A percentile compares a stretch with the other conserved stretches of the same genome.
Evolutionary conservation across 179 eudicot species (phyloP).

Genomic region (Camellia oleifera): DNA sequence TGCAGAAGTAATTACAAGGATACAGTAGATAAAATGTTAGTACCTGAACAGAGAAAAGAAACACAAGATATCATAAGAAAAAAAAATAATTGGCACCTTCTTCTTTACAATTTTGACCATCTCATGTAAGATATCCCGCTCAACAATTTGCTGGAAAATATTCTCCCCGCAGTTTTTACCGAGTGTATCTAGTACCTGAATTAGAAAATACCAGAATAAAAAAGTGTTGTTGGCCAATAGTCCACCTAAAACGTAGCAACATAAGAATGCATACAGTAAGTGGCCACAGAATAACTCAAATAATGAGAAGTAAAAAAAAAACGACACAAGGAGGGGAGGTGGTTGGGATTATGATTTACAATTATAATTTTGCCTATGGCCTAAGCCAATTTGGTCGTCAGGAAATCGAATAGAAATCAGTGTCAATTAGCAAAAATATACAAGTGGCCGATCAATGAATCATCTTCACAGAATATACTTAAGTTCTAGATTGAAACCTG

Average conservation of each 20-base stretch:
- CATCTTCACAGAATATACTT: too few species aligned
- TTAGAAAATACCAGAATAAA: slow-evolving; percentile 14
- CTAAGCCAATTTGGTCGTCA: not conserved
- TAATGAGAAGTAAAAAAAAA: not conserved
- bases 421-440: too few species aligned
- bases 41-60: not conserved
- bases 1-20: slow-evolving; percentile 34
- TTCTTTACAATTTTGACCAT: slow-evolving; percentile 96
- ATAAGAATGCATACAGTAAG: not conserved
- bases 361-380: slow-evolving; percentile 6
- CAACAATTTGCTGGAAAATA: slow-evolving; percentile 74
- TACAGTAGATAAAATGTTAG: slow-evolving; percentile 1
- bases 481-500: too few species aligned
- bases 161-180: slow-evolving; percentile 90
- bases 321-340: not conserved
- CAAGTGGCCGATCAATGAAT: too few species aligned
- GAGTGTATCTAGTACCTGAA: slow-evolving; percentile 83
- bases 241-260: not conserved
- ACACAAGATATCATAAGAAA: slow-evolving; percentile 1
- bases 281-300: slow-evolving; percentile 1
- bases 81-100: slow-evolving; percentile 46
- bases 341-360: not conserved
- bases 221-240: not conserved
- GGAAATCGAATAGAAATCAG: too few species aligned
- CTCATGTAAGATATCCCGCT: slow-evolving; percentile 89